Percentiles rank a stretch among this genome's conserved stretches.
phyloP scores from a whole-genome alignment of 495 filamentous ascomycete genomes.

The Podospora fimiseda region DNA sequence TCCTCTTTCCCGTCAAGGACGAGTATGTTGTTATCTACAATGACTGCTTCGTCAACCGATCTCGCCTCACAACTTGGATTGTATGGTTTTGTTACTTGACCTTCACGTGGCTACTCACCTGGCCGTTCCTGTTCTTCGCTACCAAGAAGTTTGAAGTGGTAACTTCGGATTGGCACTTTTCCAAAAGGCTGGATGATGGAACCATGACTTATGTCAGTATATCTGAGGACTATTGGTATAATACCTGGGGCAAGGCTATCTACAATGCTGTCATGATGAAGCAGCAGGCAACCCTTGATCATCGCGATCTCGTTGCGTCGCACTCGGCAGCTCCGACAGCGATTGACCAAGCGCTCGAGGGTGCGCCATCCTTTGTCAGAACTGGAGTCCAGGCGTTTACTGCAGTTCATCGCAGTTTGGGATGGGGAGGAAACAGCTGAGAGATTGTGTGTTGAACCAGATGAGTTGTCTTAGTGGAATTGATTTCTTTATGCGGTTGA shows the following conservation, averaged over 20 bases:
- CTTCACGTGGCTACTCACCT: constrained; percentile 55
- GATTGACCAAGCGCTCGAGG: constrained; percentile 24
- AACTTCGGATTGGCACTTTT: constrained; percentile 47
- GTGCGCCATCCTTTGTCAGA: constrained; percentile 27
- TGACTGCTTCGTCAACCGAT: constrained; percentile 46
- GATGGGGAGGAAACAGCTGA: constrained; percentile 32
- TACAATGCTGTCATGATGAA: constrained; percentile 35
- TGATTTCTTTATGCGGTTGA: too few relatives aligned
- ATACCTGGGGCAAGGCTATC: constrained; percentile 41
- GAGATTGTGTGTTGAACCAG: not conserved
- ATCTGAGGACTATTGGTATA: constrained; percentile 42
- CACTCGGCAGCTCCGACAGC: constrained; percentile 26
- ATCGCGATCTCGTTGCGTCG: constrained; percentile 34
- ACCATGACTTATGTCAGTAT: constrained; percentile 39
- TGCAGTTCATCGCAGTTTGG: constrained; percentile 40
- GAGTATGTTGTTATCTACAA: constrained; percentile 48
- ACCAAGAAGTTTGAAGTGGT: constrained; percentile 58
- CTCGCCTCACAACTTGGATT: constrained; percentile 52
- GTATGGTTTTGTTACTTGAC: constrained; percentile 54
- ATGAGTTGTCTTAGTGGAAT: too few relatives aligned
- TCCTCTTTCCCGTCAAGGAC: constrained; percentile 48
- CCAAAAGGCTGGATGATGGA: constrained; percentile 21
- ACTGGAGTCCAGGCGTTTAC: constrained; percentile 38
- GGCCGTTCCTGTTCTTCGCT: constrained; percentile 57
- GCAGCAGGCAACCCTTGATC: constrained; percentile 33